A percentile compares a stretch with the other conserved stretches of the same genome.
phyloP scores from a whole-genome alignment of 176 grass and related monocot genomes.

The Coix lacrymajobi region DNA sequence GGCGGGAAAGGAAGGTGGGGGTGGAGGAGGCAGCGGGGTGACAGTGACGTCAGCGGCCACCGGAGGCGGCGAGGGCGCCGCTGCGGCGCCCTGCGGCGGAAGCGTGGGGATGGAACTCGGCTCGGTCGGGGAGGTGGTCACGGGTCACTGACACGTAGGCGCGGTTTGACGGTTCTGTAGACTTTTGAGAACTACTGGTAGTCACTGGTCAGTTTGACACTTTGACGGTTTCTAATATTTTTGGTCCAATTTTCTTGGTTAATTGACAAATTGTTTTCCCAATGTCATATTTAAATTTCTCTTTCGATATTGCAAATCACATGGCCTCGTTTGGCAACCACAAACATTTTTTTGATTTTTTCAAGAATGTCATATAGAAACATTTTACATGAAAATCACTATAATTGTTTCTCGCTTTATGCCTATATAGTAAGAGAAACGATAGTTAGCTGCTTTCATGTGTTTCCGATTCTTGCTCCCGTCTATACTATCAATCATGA shows the following conservation, averaged over 20 bases:
- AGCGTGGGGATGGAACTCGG: background rate
- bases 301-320: background rate
- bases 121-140: background rate
- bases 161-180: background rate
- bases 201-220: too few species aligned
- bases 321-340: too few species aligned
- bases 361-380: too few species aligned
- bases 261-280: background rate
- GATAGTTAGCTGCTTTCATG: too few species aligned
- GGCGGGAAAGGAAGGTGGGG: constrained; percentile 23
- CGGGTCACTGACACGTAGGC: background rate
- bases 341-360: too few species aligned
- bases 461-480: too few species aligned
- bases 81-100: background rate
- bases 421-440: too few species aligned
- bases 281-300: background rate
- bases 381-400: too few species aligned
- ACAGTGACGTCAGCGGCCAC: background rate
- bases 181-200: too few species aligned
- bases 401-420: too few species aligned
- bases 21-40: background rate
- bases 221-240: too few species aligned
- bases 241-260: background rate
- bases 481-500: too few species aligned
- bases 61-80: constrained; percentile 10